A percentile compares a stretch with the other conserved stretches of the same genome.
These are phyloP conservation scores for Gossypium aridum DNA, from an alignment of 441 rosid genomes.

Conservation along the genomic window DNA sequence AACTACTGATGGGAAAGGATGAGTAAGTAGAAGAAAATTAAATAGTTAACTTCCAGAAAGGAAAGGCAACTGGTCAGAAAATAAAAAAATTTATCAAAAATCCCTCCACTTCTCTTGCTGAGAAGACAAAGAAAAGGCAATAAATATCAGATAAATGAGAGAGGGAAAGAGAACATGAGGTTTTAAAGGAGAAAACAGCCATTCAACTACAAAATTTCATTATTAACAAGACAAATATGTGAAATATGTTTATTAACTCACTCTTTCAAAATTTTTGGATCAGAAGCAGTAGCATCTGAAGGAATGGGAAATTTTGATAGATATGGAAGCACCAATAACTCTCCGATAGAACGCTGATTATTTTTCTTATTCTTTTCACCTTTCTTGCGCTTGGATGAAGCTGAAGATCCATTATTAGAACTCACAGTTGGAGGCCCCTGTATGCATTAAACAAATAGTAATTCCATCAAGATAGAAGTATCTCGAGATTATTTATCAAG, in stretches of 20 bases:
- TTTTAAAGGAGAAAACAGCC: background rate
- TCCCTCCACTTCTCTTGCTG: background rate
- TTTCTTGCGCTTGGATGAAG: constrained; percentile 73
- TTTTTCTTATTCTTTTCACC: constrained; percentile 59
- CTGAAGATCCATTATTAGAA: constrained; percentile 33
- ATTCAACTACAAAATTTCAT: background rate
- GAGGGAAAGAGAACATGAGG: background rate
- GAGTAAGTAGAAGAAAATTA: constrained; percentile 8
- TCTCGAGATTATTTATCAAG: constrained; percentile 9
- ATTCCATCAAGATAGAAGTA: constrained; percentile 10
- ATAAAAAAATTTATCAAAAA: background rate
- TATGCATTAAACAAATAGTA: constrained; percentile 19
- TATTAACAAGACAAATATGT: background rate
- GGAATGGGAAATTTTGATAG: constrained; percentile 69
- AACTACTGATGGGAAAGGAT: constrained; percentile 8
- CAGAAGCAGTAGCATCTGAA: constrained; percentile 37
- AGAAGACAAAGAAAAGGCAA: background rate
- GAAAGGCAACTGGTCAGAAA: background rate
- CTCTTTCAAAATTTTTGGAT: constrained; percentile 43
- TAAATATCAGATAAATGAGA: background rate
- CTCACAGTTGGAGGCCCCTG: constrained; percentile 69
- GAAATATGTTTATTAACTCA: constrained; percentile 34
- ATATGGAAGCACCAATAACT: constrained; percentile 81
- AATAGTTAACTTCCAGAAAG: background rate
- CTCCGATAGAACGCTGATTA: constrained; percentile 63